Base-by-base conservation (phyloP, 805 yeast genomes). In the Metschnikowia corniflorae region DNA sequence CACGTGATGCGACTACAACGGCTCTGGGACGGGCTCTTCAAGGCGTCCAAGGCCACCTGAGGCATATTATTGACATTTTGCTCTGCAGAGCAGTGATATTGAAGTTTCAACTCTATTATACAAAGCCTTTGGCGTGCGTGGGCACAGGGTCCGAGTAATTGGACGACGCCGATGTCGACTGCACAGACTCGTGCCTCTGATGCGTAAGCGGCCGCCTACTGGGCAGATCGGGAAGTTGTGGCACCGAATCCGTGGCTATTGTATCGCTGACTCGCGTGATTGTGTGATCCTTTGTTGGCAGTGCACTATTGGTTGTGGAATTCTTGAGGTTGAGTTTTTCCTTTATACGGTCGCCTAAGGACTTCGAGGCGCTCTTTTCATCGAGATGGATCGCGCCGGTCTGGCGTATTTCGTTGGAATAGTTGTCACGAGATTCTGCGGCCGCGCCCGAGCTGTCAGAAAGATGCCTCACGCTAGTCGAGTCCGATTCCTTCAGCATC, bases 251-350 rank as follows among this genome's bases (percentile, higher is more conserved):
- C 9, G 26, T 34, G n/a, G n/a, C n/a, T 26, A 46, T 24, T 3
- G 47, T 43, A 16, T 45, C 50, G 26, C 49, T 45, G 35, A 47
- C 31, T 7, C 51, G 47, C 26, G 40, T 44, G 29, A 42, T 30
- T n/a, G 29, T 26, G 26, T 26, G 21, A 12, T 33, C 29, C 9
- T 22, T 22, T 3, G 22, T 7, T 3, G 21, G 14, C 35, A n/a
- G 35, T 10, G 24, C 3, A 7, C 8, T 18, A 4, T 25, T 13
- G 7, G 28, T 27, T 5, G 31, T 29, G 1, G 26, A 4, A 13
- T 33, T 26, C 15, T 33, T 32, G 16, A 48, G 37, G 22, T 28
- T 35, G 27, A 49, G 14, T 17, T 35, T 46, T 9, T 33, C 33
- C 28, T 35, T 47, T 34, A 45, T 26, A 24, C 43, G 47, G 7